These are phyloP conservation scores for Isochrysis galbana DNA, from an alignment of 78 protist genomes.

Conservation along the genomic window DNA sequence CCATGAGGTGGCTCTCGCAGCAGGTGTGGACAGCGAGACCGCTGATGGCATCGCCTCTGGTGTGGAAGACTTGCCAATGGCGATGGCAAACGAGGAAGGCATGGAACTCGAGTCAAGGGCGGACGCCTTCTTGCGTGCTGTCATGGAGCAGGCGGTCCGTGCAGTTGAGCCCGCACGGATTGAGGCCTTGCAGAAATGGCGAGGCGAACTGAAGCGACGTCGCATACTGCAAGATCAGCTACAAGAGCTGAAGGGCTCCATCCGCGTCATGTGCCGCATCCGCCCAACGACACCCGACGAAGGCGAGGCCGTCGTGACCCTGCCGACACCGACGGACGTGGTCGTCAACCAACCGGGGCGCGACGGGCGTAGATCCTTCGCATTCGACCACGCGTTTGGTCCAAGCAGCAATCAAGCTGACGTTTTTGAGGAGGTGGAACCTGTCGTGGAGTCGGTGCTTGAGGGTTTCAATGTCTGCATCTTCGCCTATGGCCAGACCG, in stretches of 20 bases:
- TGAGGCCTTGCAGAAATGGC: not conserved
- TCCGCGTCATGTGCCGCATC: slow-evolving; percentile 84
- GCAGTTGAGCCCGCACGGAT: not conserved
- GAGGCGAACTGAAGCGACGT: not conserved
- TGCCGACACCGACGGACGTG: not conserved
- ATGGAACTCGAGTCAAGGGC: not conserved
- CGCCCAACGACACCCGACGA: slow-evolving; percentile 58
- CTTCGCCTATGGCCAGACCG: slow-evolving; percentile 85
- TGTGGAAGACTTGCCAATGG: not conserved
- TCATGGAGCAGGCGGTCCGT: not conserved
- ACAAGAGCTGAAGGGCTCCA: slow-evolving; percentile 71
- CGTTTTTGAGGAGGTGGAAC: slow-evolving; percentile 76
- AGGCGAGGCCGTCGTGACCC: not conserved
- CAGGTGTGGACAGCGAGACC: not conserved
- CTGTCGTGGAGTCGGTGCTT: slow-evolving; percentile 67
- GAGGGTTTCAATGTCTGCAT: slow-evolving; percentile 88
- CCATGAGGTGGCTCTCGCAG: not conserved
- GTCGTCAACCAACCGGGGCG: not conserved
- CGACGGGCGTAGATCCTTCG: not conserved
- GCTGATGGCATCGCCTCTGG: not conserved
- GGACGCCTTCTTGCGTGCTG: not conserved
- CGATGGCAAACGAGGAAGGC: not conserved
- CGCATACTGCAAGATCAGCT: slow-evolving; percentile 34
- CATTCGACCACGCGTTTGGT: slow-evolving; percentile 73
- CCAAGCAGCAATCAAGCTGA: slow-evolving; percentile 53